phyloP scores from a whole-genome alignment of 2,329 filamentous ascomycete species.

The Fusarium pilosicola region DNA sequence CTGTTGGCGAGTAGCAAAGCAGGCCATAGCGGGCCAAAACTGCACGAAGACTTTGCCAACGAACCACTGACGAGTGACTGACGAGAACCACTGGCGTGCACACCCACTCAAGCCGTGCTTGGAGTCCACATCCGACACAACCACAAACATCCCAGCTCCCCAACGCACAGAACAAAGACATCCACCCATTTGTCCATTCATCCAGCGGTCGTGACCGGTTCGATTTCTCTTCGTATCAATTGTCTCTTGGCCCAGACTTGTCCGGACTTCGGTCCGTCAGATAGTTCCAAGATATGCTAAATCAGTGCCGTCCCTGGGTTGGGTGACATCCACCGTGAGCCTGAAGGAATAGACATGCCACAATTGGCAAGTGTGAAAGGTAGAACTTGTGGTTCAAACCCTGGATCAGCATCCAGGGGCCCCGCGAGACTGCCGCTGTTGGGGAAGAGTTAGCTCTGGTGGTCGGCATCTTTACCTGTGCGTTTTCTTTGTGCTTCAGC shows the following conservation, averaged over 20 bases:
- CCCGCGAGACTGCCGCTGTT: conserved; percentile 33
- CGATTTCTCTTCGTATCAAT: conserved; percentile 23
- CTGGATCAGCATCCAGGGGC: conserved; percentile 21
- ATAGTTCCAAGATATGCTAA: conserved; percentile 16
- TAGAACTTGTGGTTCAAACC: conserved; percentile 18
- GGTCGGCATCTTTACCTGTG: conserved; percentile 6
- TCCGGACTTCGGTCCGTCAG: conserved; percentile 27
- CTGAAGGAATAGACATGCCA: conserved; percentile 3
- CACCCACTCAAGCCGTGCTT: conserved; percentile 31
- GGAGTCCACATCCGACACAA: conserved; percentile 39
- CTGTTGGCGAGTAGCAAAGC: conserved; percentile 25
- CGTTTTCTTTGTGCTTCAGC: background rate
- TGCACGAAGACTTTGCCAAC: conserved; percentile 30
- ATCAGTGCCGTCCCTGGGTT: conserved; percentile 20
- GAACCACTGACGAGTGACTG: conserved; percentile 35
- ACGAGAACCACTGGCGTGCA: conserved; percentile 30
- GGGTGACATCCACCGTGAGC: conserved; percentile 9
- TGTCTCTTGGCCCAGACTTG: conserved; percentile 23
- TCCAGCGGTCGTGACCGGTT: conserved; percentile 16
- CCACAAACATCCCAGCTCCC: conserved; percentile 39
- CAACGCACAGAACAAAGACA: conserved; percentile 34
- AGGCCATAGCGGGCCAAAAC: conserved; percentile 36
- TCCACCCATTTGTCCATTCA: conserved; percentile 35
- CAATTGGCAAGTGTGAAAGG: background rate
- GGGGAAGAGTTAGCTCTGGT: conserved; percentile 8